phyloP scores from a whole-genome alignment of 805 yeast species.

The Candida taoyuanica region DNA sequence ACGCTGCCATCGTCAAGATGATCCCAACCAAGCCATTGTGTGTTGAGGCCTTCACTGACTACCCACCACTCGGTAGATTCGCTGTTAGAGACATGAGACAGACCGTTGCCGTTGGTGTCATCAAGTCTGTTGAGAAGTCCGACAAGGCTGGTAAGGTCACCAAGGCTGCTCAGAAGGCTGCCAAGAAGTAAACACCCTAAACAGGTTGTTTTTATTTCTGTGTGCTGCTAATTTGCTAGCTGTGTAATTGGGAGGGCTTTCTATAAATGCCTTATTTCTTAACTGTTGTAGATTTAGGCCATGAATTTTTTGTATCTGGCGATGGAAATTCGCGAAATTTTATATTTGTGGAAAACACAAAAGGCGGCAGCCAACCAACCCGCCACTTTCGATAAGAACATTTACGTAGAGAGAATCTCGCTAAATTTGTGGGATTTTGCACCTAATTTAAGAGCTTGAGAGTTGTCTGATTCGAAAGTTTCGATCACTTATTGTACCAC shows the following conservation, averaged over 20 bases:
- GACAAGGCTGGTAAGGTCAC: constrained; percentile 92
- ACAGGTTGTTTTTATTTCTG: constrained; percentile 58
- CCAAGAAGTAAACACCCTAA: constrained; percentile 55
- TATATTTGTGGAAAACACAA: background rate
- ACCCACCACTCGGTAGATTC: constrained; percentile 98
- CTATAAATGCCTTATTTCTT: background rate
- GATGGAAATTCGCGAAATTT: background rate
- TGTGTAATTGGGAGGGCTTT: too few relatives aligned
- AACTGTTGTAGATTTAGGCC: background rate
- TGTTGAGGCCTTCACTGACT: constrained; percentile 92
- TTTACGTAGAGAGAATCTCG: too few relatives aligned
- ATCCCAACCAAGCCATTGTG: constrained; percentile 91
- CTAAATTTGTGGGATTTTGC: too few relatives aligned
- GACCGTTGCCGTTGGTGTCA: constrained; percentile 79
- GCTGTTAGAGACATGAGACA: constrained; percentile 99
- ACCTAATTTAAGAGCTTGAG: too few relatives aligned
- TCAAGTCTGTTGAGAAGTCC: constrained; percentile 91
- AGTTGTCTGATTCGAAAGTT: too few relatives aligned
- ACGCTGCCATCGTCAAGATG: constrained; percentile 90
- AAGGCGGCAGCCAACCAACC: background rate
- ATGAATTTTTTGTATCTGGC: background rate
- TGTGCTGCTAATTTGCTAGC: background rate
- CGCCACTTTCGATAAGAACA: too few relatives aligned
- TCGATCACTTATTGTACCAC: too few relatives aligned
- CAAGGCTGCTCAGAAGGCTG: constrained; percentile 70